Evolutionary conservation across 164 flowering plant genomes (phyloP).

Genomic region (Tetracentron sinense): DNA sequence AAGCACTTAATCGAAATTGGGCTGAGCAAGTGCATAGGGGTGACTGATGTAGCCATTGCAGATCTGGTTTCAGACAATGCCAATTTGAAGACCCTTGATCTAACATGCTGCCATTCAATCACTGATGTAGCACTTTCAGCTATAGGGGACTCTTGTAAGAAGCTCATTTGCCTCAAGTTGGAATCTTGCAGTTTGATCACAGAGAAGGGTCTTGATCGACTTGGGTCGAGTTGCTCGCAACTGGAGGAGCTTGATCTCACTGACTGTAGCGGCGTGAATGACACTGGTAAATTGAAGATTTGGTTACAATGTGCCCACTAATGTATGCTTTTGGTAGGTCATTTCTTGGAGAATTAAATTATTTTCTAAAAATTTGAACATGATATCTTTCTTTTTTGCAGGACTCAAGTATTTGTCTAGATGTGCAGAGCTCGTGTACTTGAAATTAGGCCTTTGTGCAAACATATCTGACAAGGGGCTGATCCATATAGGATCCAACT

Average conservation of each 20-base stretch:
- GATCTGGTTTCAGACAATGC: constrained; percentile 39
- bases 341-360: neutral
- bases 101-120: constrained; percentile 56
- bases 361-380: neutral
- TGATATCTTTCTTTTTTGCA: constrained; percentile 25
- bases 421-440: constrained; percentile 43
- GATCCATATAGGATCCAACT: constrained; percentile 43
- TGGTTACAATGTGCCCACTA: neutral
- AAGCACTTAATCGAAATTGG: constrained; percentile 48
- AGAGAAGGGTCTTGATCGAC: constrained; percentile 38
- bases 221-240: constrained; percentile 40
- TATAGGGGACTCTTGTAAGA: constrained; percentile 45
- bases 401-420: constrained; percentile 50
- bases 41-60: constrained; percentile 50
- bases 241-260: constrained; percentile 74
- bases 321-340: neutral
- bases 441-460: constrained; percentile 62
- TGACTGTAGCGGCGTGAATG: constrained; percentile 52
- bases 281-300: constrained; percentile 36
- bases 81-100: constrained; percentile 44
- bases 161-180: constrained; percentile 51
- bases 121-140: constrained; percentile 54
- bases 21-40: constrained; percentile 61
- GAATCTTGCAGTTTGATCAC: constrained; percentile 59
- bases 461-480: constrained; percentile 57